phyloP scores from a whole-genome alignment of 345 rosid species.

The Lepidium didymum region DNA sequence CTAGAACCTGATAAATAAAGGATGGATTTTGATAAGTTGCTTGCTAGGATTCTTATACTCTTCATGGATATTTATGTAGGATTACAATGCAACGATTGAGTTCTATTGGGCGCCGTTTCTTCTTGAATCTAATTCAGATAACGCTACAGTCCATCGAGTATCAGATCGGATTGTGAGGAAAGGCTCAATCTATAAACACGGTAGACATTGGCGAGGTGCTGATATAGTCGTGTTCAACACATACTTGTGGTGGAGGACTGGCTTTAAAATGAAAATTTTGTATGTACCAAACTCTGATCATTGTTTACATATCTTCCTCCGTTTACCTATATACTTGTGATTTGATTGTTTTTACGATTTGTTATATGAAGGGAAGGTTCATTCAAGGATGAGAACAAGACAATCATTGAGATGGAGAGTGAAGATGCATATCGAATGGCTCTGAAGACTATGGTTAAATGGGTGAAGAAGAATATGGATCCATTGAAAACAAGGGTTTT shows the following conservation, averaged over 20 bases:
- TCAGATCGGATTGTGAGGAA: constrained; percentile 67
- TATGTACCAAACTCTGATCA: constrained; percentile 11
- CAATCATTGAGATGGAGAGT: constrained; percentile 42
- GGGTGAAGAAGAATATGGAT: constrained; percentile 77
- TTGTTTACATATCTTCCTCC: neutral
- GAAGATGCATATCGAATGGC: constrained; percentile 84
- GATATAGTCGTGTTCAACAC: constrained; percentile 78
- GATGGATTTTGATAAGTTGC: neutral
- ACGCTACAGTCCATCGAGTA: constrained; percentile 67
- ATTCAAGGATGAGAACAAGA: constrained; percentile 59
- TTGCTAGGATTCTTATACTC: neutral
- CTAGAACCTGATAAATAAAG: neutral
- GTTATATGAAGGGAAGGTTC: constrained; percentile 56
- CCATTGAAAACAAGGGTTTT: constrained; percentile 63
- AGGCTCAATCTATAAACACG: constrained; percentile 74
- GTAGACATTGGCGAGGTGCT: constrained; percentile 68
- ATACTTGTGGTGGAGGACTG: constrained; percentile 93
- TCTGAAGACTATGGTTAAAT: constrained; percentile 63
- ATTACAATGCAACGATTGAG: constrained; percentile 80
- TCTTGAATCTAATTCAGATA: constrained; percentile 75
- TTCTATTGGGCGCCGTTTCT: constrained; percentile 98
- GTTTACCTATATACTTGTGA: neutral
- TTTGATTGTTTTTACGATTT: constrained; percentile 1
- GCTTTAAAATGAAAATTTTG: constrained; percentile 67
- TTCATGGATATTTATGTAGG: constrained; percentile 24